Conservation (phyloP, 352 stramenopile genomes). For the Pythium sukuiense region DNA sequence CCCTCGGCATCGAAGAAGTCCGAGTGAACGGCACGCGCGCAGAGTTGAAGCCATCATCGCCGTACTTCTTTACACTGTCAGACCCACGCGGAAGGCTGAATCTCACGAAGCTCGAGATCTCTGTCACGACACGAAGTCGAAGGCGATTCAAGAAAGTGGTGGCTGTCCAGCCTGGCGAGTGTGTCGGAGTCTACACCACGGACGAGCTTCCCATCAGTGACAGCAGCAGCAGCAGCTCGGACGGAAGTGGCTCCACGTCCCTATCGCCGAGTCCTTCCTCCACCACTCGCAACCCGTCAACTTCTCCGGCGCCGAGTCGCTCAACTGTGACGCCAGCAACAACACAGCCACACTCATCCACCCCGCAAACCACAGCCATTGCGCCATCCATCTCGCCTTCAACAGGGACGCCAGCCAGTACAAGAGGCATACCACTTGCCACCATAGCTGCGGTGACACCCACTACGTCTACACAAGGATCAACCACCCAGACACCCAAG, state of each 20-base stretch:
- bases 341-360: background rate
- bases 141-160: slow-evolving; percentile 22
- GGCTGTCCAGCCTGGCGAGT: slow-evolving; percentile 20
- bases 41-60: background rate
- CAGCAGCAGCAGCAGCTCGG: background rate
- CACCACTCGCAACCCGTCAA: background rate
- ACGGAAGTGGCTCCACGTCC: background rate
- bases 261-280: background rate
- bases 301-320: background rate
- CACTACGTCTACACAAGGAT: background rate
- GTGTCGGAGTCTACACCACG: slow-evolving; percentile 3
- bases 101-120: slow-evolving; percentile 20
- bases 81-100: slow-evolving; percentile 8
- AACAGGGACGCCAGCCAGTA: too few species aligned
- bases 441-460: background rate
- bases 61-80: slow-evolving; percentile 14
- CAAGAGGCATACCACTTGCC: too few species aligned
- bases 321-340: background rate
- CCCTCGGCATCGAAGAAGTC: slow-evolving; percentile 25
- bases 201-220: background rate
- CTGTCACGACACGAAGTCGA: slow-evolving; percentile 22
- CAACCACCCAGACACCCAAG: background rate
- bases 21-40: slow-evolving; percentile 18
- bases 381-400: too few species aligned
- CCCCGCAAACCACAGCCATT: background rate